Percentiles rank a stretch among this genome's conserved stretches.
Conservation (phyloP, 495 filamentous ascomycete genomes). For the Xylaria intraflava region DNA sequence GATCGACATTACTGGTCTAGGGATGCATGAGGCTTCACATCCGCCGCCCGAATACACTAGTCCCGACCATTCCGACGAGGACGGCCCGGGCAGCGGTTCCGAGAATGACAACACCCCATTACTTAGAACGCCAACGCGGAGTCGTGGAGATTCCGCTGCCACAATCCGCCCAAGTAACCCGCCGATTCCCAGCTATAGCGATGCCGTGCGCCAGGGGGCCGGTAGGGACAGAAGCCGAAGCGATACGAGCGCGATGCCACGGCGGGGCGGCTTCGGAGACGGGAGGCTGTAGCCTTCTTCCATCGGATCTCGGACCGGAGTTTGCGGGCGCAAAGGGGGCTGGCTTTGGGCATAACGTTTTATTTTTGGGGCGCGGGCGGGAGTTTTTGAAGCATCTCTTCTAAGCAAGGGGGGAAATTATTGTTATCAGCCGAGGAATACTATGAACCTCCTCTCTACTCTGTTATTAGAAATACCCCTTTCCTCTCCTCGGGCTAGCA, state of each 20-base stretch:
- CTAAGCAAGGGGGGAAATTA: slow-evolving; percentile 1
- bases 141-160: slow-evolving; percentile 37
- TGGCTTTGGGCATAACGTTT: slow-evolving; percentile 3
- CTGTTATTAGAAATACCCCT: slow-evolving; percentile 10
- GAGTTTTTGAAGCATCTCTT: neutral
- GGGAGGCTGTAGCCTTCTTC: neutral
- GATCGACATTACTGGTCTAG: slow-evolving; percentile 33
- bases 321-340: slow-evolving; percentile 7
- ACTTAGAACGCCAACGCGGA: slow-evolving; percentile 30
- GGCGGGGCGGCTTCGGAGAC: neutral
- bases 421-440: neutral
- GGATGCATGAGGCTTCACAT: slow-evolving; percentile 31
- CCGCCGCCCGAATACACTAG: slow-evolving; percentile 71
- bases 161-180: slow-evolving; percentile 40
- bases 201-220: slow-evolving; percentile 50
- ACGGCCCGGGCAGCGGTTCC: slow-evolving; percentile 48
- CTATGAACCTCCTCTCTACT: too few relatives aligned
- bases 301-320: neutral
- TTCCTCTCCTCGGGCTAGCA: too few relatives aligned
- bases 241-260: slow-evolving; percentile 22
- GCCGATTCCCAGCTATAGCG: slow-evolving; percentile 62
- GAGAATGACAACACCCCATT: slow-evolving; percentile 36
- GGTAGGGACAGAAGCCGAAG: slow-evolving; percentile 40
- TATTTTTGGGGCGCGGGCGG: neutral
- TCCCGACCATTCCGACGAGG: slow-evolving; percentile 48